Base-by-base conservation (phyloP, 805 yeast species). In the Ogataea populi-albae region DNA sequence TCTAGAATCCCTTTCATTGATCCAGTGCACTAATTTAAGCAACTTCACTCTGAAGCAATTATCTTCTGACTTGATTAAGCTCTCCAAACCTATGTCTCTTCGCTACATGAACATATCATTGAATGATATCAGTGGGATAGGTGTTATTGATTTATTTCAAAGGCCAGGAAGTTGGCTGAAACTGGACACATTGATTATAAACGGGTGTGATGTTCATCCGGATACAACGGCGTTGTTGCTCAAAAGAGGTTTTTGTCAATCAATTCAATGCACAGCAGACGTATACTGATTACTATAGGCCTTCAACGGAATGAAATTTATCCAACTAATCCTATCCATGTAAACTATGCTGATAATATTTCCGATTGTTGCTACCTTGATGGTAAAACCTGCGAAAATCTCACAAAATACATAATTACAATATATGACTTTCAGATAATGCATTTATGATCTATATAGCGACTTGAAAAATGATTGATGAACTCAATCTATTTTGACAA, bases 131-230 rank as follows among this genome's bases (percentile, higher is more conserved):
- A 49, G 49, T 4, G 55, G 58, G 2, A 47, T 50, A 17, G 60
- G 57, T 1, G 27, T 37, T 26, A 21, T 50, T 12, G 50, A 45
- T 2, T 34, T 53, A 28, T 54, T 68, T 61, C 45, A 41, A 23
- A 24, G 29, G 10, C 36, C 37, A 16, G 26, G 35, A 1, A 35
- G 48, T 9, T 45, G 44, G 45, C 34, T 53, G 7, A 22, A 41
- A 8, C 32, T 52, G 6, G 43, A 40, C 9, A 39, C 29, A 5
- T 31, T 54, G 19, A 30, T 30, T 1, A 39, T 45, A 5, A 38
- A 43, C 15, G 51, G 50, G 3, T 45, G 52, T 28, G 40, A 51
- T 24, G 15, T 53, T 7, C 39, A 35, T 14, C 46, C 47, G 2
- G 55, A 46, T 11, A 52, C 56, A 4, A 26, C 31, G 1, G 26